Evolutionary conservation across 768 basidiomycete genomes (phyloP), one percentile per base, ranked within the genome.

Genomic region (Rhizopogon vinicolor): DNA sequence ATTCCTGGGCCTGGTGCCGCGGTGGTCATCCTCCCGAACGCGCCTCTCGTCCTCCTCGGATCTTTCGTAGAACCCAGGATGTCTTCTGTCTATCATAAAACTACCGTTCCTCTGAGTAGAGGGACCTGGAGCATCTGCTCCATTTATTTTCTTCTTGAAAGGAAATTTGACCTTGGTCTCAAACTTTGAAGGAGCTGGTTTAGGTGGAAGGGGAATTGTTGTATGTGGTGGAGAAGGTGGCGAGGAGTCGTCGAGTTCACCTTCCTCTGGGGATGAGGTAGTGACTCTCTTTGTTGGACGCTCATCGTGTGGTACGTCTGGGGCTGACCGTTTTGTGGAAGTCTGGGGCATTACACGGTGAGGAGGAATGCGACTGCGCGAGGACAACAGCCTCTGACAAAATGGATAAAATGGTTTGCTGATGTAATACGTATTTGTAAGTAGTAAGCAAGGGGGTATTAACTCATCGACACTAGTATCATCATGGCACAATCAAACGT

Each of bases 181-280:
- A 50, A 67, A 72, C 61, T 65, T 81, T 70, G 61, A 58, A 18
- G 58, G 63, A 19, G 61, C 62, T 46, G 75, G 69, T 60, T 77
- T 74, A 0, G 70, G 59, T n/a, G 75, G 74, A 46, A 70, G 61
- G 22, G 66, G 22, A 41, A 39, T 50, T 49, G 53, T 44, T 51
- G 51, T 18, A 58, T 37, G 66, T 59, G 19, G 63, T 59, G 54
- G 49, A 35, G 54, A 44, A 31, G 51, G 58, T 48, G 61, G 45
- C 7, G 59, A 64, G 41, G 68, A 73, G 67, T 91, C 89, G 70
- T 89, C 88, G 48, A 92, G 73, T 62, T 92, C 90, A 57, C 90
- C 90, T 66, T 92, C 90, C 69, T 92, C 90, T 49, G 89, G 89
- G 1, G 88, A 78, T 1, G 71, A 86, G 2, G 85, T 78, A 8